Evolutionary conservation across 305 asterid genomes (phyloP).

Genomic region (Rubia tinctorum): DNA sequence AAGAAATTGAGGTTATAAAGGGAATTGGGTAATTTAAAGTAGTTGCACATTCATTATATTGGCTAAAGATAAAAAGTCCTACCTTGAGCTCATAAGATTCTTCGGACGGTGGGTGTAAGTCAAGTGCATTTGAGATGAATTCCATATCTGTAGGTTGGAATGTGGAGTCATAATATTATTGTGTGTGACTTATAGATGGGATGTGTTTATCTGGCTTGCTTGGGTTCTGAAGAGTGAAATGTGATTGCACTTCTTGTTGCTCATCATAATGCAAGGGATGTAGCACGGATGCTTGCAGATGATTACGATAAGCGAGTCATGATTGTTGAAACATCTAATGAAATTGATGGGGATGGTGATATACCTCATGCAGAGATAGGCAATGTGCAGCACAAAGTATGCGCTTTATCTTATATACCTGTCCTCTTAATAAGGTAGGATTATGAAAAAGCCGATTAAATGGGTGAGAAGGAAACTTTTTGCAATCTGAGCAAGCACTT

Average conservation of each 20-base stretch:
- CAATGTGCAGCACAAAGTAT: slow-evolving; percentile 81
- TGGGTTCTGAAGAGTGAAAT: neutral
- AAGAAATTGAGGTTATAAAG: no score
- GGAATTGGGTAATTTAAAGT: neutral
- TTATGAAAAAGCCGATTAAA: neutral
- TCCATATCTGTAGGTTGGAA: neutral
- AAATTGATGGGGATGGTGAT: slow-evolving; percentile 97
- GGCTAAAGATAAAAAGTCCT: neutral
- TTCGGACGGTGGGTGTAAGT: neutral
- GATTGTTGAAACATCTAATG: slow-evolving; percentile 98
- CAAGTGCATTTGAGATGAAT: neutral
- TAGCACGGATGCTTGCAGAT: slow-evolving; percentile 93
- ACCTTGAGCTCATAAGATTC: neutral
- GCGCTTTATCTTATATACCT: slow-evolving; percentile 15
- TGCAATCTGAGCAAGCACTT: no score
- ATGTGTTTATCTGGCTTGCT: neutral
- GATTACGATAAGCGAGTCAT: slow-evolving; percentile 88
- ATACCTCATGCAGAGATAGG: slow-evolving; percentile 93
- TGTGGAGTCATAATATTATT: slow-evolving; percentile 2
- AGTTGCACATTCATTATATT: neutral
- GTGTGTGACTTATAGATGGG: neutral
- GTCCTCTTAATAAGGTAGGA: slow-evolving; percentile 1
- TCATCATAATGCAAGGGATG: slow-evolving; percentile 46
- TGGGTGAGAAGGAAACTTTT: neutral
- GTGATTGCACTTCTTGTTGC: slow-evolving; percentile 18